Conservation (phyloP, 257 asterid species). For the Anisodus tanguticus region DNA sequence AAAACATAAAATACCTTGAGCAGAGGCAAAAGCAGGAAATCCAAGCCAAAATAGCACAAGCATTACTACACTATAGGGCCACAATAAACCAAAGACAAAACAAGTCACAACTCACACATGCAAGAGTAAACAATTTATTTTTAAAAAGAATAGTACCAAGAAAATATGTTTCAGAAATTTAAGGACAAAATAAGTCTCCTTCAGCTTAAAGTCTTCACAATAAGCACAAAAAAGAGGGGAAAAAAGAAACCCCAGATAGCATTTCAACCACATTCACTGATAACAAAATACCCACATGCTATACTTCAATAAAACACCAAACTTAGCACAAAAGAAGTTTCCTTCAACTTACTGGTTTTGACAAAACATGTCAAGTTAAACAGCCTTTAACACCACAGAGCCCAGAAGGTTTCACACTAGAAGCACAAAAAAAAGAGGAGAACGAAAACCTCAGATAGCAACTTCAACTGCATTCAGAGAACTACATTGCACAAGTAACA, state of each 20-base stretch:
- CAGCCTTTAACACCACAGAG: too few species aligned
- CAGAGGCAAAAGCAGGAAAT: background rate
- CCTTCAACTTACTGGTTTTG: too few species aligned
- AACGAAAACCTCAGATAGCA: too few species aligned
- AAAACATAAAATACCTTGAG: background rate
- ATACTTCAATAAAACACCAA: too few species aligned
- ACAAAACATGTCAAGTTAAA: too few species aligned
- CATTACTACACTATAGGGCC: background rate
- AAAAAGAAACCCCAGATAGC: too few species aligned
- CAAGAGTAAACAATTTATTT: background rate
- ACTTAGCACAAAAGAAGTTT: background rate
- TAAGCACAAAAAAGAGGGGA: background rate
- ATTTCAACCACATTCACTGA: background rate
- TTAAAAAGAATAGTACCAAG: background rate
- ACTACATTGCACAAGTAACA: too few species aligned
- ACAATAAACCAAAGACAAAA: background rate
- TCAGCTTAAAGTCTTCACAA: too few species aligned
- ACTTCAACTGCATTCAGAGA: background rate
- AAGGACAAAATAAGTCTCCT: too few species aligned
- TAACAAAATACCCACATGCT: background rate
- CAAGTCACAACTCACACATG: background rate
- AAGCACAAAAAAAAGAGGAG: background rate
- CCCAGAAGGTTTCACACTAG: background rate
- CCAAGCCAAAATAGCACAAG: background rate
- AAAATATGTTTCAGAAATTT: background rate